phyloP scores from a whole-genome alignment of 2,329 filamentous ascomycete species.

The Ceratocystiopsis minuta region DNA sequence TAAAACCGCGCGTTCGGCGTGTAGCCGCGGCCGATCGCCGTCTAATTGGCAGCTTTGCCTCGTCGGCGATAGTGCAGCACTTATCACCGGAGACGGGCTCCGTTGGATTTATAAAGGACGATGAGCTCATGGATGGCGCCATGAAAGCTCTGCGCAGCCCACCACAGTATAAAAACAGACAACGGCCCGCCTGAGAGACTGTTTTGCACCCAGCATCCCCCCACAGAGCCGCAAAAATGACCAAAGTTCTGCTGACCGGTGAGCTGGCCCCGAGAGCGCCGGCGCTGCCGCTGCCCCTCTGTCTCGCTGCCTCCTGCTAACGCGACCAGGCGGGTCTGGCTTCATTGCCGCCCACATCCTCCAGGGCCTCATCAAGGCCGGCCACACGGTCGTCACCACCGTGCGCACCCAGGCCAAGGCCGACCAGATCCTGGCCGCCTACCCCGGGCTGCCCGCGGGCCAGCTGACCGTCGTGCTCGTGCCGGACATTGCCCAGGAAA shows the following conservation, averaged over 20 bases:
- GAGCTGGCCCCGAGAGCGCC: too few species aligned
- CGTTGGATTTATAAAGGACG: too few species aligned
- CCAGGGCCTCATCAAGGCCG: constrained; percentile 31
- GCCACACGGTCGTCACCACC: constrained; percentile 35
- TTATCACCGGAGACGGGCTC: too few species aligned
- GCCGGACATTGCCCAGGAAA: constrained; percentile 54
- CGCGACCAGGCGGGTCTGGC: constrained; percentile 26
- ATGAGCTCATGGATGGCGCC: too few species aligned
- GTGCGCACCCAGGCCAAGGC: constrained; percentile 37
- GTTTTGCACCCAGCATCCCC: neutral
- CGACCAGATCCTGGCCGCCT: constrained; percentile 28
- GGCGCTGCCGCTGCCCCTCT: constrained; percentile 6
- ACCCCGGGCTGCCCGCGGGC: constrained; percentile 22
- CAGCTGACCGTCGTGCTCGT: constrained; percentile 42
- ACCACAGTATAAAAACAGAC: too few species aligned
- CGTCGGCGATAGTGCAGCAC: too few species aligned
- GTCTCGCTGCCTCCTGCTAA: neutral
- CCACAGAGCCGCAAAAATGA: constrained; percentile 15
- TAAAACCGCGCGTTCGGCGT: too few species aligned
- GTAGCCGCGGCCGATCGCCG: too few species aligned
- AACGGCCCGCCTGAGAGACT: too few species aligned
- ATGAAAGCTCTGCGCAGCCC: too few species aligned
- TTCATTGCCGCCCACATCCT: constrained; percentile 35
- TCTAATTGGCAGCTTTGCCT: too few species aligned
- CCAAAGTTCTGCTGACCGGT: constrained; percentile 30